A percentile compares a stretch with the other conserved stretches of the same genome.
phyloP scores from a whole-genome alignment of 257 asterid species.

The Primulina tabacum region DNA sequence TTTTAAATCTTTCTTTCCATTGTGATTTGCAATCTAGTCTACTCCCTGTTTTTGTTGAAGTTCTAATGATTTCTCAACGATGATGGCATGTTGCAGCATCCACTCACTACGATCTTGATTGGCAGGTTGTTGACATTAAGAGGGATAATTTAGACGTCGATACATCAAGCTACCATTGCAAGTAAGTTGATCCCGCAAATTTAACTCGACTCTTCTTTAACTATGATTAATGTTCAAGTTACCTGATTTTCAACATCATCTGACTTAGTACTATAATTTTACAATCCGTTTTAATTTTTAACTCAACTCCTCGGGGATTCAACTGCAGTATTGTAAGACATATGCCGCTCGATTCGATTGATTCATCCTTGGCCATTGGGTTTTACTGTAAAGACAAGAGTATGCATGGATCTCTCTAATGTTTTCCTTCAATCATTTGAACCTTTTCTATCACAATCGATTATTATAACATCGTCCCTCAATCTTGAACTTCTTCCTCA shows the following conservation, averaged over 20 bases:
- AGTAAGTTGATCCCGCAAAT: slow-evolving; percentile 43
- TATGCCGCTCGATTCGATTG: slow-evolving; percentile 78
- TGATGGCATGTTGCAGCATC: background rate
- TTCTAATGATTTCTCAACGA: background rate
- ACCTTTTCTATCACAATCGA: slow-evolving; percentile 1
- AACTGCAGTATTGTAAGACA: slow-evolving; percentile 62
- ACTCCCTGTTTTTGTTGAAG: slow-evolving; percentile 7
- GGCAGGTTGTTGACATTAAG: slow-evolving; percentile 65
- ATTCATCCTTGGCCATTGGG: slow-evolving; percentile 86
- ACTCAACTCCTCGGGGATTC: slow-evolving; percentile 19
- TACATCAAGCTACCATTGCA: slow-evolving; percentile 79
- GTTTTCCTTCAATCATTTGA: background rate
- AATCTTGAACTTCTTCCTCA: slow-evolving; percentile 6
- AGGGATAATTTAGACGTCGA: slow-evolving; percentile 52
- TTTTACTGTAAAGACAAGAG: slow-evolving; percentile 72
- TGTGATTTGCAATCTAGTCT: background rate
- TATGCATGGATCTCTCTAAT: slow-evolving; percentile 24
- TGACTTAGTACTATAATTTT: slow-evolving; percentile 2
- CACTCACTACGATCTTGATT: slow-evolving; percentile 21
- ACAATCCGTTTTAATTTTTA: background rate
- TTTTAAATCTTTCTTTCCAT: background rate
- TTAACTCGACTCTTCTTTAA: background rate
- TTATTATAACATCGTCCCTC: slow-evolving; percentile 10
- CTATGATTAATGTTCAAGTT: background rate
- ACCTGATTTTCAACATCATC: slow-evolving; percentile 1